These are phyloP conservation scores for Thuja plicata DNA, from an alignment of 83 land plant species.

Conservation along the genomic window DNA sequence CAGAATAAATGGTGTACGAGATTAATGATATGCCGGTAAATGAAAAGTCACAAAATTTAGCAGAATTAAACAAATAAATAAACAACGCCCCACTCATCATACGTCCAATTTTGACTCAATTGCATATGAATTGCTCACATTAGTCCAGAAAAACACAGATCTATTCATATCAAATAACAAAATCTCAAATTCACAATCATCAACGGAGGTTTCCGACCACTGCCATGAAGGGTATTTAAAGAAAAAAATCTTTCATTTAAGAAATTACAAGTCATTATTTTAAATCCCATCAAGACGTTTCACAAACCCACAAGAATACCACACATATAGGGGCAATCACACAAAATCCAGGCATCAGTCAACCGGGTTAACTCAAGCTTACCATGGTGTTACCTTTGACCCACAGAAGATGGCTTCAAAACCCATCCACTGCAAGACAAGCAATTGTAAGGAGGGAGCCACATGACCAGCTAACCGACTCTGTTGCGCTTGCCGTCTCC, in stretches of 20 bases:
- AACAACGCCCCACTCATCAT: background rate
- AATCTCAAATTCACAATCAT: background rate
- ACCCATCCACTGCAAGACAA: background rate
- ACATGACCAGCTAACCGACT: background rate
- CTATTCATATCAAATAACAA: conserved; percentile 5
- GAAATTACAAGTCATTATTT: background rate
- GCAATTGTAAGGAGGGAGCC: background rate
- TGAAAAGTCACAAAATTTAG: background rate
- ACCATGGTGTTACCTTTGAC: background rate
- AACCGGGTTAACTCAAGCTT: conserved; percentile 8
- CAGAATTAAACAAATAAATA: too few relatives aligned
- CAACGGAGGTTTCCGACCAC: background rate
- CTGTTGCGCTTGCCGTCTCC: background rate
- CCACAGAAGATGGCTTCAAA: background rate
- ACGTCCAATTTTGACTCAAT: background rate
- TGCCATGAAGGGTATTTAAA: background rate
- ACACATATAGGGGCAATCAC: background rate
- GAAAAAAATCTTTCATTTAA: background rate
- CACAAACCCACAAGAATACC: background rate
- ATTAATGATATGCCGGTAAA: background rate
- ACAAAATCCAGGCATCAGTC: background rate
- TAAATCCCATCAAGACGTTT: background rate
- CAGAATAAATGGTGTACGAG: background rate
- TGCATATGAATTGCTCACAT: too few relatives aligned
- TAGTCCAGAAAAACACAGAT: background rate